A percentile compares a stretch with the other conserved stretches of the same genome.
Conservation (phyloP, 2,329 filamentous ascomycete species). For the Aspergillus tubingensis region DNA sequence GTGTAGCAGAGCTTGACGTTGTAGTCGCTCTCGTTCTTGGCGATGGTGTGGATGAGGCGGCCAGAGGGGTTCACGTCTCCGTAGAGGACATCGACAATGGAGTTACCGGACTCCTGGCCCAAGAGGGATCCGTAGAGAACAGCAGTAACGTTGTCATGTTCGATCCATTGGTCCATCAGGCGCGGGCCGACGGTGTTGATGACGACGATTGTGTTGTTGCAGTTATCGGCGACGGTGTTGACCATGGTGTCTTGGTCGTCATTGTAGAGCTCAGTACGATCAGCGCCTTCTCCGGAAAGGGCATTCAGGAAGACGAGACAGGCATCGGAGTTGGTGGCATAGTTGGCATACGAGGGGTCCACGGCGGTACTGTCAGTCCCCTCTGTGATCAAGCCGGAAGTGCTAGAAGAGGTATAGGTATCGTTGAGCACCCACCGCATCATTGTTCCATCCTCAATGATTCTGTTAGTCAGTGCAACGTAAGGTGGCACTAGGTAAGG, state of each 20-base stretch:
- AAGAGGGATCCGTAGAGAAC: slow-evolving; percentile 65
- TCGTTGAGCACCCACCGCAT: slow-evolving; percentile 23
- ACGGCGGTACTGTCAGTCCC: slow-evolving; percentile 1
- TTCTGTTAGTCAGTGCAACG: slow-evolving; percentile 15
- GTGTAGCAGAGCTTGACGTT: slow-evolving; percentile 25
- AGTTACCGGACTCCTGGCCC: slow-evolving; percentile 61
- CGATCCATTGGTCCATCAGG: slow-evolving; percentile 58
- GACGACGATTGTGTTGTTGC: slow-evolving; percentile 63
- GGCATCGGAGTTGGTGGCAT: slow-evolving; percentile 51
- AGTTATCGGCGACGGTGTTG: slow-evolving; percentile 57
- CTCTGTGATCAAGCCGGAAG: slow-evolving; percentile 8
- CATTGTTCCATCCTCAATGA: slow-evolving; percentile 21
- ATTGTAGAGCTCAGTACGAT: slow-evolving; percentile 37
- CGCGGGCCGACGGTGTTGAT: slow-evolving; percentile 65
- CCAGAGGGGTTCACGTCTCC: slow-evolving; percentile 42
- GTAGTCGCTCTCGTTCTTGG: slow-evolving; percentile 58
- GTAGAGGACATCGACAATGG: slow-evolving; percentile 58
- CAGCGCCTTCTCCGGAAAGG: slow-evolving; percentile 43
- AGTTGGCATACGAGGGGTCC: slow-evolving; percentile 51
- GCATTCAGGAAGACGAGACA: slow-evolving; percentile 61
- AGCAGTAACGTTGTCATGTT: slow-evolving; percentile 64
- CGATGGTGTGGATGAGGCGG: slow-evolving; percentile 57
- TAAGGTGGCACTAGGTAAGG: slow-evolving; percentile 22
- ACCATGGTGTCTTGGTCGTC: slow-evolving; percentile 56
- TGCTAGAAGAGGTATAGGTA: slow-evolving; percentile 15